Conservation (phyloP, 192 early-diverging fungal species). For the Thamnidium elegans region DNA sequence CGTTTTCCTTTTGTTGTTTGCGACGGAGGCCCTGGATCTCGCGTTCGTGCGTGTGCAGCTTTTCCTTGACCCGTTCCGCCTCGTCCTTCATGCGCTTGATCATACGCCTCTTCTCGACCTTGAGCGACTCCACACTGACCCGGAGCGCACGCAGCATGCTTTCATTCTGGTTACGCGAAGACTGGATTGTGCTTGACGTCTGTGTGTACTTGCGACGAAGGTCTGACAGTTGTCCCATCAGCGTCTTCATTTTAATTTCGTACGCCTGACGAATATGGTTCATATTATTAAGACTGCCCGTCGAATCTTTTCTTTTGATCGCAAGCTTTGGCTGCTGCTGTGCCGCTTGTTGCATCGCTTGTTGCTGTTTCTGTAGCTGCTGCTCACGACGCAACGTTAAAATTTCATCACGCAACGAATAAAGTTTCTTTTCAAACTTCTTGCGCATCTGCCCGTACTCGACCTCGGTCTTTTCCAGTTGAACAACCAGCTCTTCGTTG, state of each 20-base stretch:
- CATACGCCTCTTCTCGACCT: conserved; percentile 73
- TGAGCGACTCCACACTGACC: conserved; percentile 65
- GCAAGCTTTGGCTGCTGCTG: conserved; percentile 2
- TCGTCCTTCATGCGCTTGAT: conserved; percentile 72
- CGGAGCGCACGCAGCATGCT: conserved; percentile 59
- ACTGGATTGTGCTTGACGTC: conserved; percentile 45
- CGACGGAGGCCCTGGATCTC: conserved; percentile 56
- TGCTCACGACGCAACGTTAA: conserved; percentile 50
- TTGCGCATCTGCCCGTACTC: conserved; percentile 51
- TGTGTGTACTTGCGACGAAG: conserved; percentile 53
- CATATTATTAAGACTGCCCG: conserved; percentile 13
- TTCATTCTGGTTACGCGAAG: conserved; percentile 53
- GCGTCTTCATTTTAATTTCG: conserved; percentile 54
- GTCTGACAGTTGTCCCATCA: conserved; percentile 48
- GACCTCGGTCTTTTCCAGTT: conserved; percentile 50
- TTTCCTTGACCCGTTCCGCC: conserved; percentile 55
- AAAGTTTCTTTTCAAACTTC: conserved; percentile 68
- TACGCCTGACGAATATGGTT: conserved; percentile 48
- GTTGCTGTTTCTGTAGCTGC: neutral
- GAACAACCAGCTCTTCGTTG: conserved; percentile 57
- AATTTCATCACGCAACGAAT: conserved; percentile 55
- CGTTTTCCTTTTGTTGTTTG: conserved; percentile 45
- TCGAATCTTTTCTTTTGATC: conserved; percentile 7
- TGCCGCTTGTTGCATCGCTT: neutral
- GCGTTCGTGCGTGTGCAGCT: conserved; percentile 50